Conservation (phyloP, 768 basidiomycete genomes). For the Termitomyces sp. region DNA sequence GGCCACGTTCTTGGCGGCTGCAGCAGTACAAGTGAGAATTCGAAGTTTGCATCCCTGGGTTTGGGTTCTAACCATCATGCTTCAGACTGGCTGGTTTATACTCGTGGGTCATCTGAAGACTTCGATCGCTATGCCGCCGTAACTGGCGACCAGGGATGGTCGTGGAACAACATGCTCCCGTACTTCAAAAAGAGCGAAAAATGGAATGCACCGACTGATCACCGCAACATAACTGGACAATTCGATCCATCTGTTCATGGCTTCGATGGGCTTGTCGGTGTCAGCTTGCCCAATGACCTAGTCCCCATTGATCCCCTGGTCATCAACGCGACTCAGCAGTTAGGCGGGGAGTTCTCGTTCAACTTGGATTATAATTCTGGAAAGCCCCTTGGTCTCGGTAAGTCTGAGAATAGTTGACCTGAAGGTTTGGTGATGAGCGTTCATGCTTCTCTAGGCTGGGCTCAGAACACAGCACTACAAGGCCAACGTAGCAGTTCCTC, state of each 20-base stretch:
- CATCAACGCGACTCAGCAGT: constrained; percentile 1
- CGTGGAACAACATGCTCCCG: constrained; percentile 19
- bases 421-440: not conserved
- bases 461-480: constrained; percentile 4
- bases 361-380: constrained; percentile 1
- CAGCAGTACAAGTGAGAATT: constrained; percentile 16
- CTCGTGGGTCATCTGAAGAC: constrained; percentile 22
- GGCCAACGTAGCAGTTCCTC: constrained; percentile 14
- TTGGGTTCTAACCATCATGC: not conserved
- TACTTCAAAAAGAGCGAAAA: constrained; percentile 24
- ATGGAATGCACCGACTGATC: constrained; percentile 19
- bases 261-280: constrained; percentile 16
- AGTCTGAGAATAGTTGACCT: not conserved
- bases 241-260: constrained; percentile 23
- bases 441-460: constrained; percentile 3
- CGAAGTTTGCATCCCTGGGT: not conserved
- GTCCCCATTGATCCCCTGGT: constrained; percentile 1
- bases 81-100: constrained; percentile 15
- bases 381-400: constrained; percentile 3
- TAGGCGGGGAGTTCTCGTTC: constrained; percentile 3
- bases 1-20: constrained; percentile 20
- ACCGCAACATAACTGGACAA: constrained; percentile 22
- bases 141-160: constrained; percentile 25
- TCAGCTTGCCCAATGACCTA: constrained; percentile 18
- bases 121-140: constrained; percentile 22